phyloP scores from a whole-genome alignment of 441 rosid genomes.

The Gossypium aridum region DNA sequence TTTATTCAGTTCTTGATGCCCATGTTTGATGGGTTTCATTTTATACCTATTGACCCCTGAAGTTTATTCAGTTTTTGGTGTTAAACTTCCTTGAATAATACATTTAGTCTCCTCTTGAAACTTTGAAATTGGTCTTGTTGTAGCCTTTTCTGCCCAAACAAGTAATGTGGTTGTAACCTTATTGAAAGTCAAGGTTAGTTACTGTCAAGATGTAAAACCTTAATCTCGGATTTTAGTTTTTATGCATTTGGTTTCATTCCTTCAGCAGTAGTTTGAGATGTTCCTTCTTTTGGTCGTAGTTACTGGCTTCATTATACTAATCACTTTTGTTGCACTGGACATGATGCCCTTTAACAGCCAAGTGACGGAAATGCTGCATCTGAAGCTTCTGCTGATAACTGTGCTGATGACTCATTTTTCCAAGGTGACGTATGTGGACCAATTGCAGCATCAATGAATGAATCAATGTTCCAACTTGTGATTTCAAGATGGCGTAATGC shows the following conservation, averaged over 20 bases:
- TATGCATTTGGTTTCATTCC: not conserved
- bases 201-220: not conserved
- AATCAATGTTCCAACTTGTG: conserved; percentile 83
- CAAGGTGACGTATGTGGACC: conserved; percentile 89
- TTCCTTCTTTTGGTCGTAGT: conserved; percentile 9
- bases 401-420: conserved; percentile 43
- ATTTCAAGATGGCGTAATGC: conserved; percentile 81
- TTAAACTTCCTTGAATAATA: not conserved
- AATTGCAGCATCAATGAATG: conserved; percentile 83
- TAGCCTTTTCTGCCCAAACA: not conserved
- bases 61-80: not conserved
- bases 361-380: conserved; percentile 26
- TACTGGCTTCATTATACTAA: conserved; percentile 8
- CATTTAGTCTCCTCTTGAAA: not conserved
- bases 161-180: not conserved
- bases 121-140: not conserved
- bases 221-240: not conserved
- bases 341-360: conserved; percentile 34
- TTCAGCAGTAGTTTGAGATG: conserved; percentile 13
- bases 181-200: not conserved
- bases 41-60: not conserved
- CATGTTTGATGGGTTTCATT: not conserved
- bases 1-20: not conserved
- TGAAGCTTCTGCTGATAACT: conserved; percentile 25
- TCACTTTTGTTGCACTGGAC: not conserved